phyloP scores from a whole-genome alignment of 2,329 filamentous ascomycete species.

The Paecilomyces formosus region DNA sequence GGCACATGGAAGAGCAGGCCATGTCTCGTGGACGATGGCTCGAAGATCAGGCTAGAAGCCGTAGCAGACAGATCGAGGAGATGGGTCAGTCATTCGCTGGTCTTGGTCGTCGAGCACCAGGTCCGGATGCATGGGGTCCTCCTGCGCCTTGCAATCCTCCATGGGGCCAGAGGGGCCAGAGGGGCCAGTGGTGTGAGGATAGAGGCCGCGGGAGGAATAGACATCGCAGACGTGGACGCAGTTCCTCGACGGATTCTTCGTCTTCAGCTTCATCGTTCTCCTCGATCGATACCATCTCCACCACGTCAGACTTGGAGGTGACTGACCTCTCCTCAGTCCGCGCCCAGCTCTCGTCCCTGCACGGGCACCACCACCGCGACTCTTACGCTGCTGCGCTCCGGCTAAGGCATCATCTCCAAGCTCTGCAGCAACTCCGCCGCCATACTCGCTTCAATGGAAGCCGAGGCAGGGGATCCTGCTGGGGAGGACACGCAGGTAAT shows the following conservation, averaged over 20 bases:
- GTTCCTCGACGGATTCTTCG: slow-evolving; percentile 20
- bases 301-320: slow-evolving; percentile 27
- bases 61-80: slow-evolving; percentile 18
- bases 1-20: slow-evolving; percentile 32
- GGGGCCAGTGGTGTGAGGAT: neutral
- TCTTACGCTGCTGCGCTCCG: slow-evolving; percentile 27
- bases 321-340: slow-evolving; percentile 29
- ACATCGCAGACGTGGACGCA: slow-evolving; percentile 12
- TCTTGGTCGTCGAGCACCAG: neutral
- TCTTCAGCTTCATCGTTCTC: slow-evolving; percentile 27
- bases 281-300: slow-evolving; percentile 30
- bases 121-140: neutral
- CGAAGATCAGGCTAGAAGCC: slow-evolving; percentile 27
- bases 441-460: slow-evolving; percentile 15
- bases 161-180: neutral
- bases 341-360: slow-evolving; percentile 24
- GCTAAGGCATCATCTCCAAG: slow-evolving; percentile 26
- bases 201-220: neutral
- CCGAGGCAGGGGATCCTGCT: neutral
- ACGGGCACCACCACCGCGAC: slow-evolving; percentile 28
- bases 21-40: slow-evolving; percentile 29
- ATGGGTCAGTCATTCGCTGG: slow-evolving; percentile 7
- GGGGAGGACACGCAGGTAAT: neutral
- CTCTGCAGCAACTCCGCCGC: slow-evolving; percentile 25
- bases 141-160: neutral